Conservation (phyloP, 1,139 yeast genomes). For the Suhomyces maxii region DNA sequence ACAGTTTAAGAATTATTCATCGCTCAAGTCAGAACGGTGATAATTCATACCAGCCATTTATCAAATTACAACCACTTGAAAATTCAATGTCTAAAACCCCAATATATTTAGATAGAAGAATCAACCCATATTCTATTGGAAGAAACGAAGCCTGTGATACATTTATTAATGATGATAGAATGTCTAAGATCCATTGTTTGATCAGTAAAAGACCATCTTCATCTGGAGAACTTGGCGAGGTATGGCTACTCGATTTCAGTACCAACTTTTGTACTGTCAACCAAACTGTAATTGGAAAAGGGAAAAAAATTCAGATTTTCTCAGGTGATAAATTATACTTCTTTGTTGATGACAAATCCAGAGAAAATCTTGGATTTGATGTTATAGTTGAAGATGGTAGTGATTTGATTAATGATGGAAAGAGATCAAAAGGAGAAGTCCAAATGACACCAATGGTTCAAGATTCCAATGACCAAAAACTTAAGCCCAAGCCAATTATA, state of each 20-base stretch:
- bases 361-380: conserved; percentile 53
- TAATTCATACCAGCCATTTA: conserved; percentile 28
- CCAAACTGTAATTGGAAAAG: conserved; percentile 56
- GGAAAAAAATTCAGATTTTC: conserved; percentile 58
- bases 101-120: conserved; percentile 62
- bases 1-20: neutral
- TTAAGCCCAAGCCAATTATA: conserved; percentile 30
- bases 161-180: conserved; percentile 65
- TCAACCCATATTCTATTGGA: conserved; percentile 64
- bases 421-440: conserved; percentile 16
- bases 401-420: conserved; percentile 52
- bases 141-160: conserved; percentile 61
- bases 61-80: conserved; percentile 31
- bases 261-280: conserved; percentile 80
- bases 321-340: conserved; percentile 67
- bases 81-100: conserved; percentile 35
- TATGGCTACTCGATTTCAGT: conserved; percentile 82
- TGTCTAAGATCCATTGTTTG: conserved; percentile 83
- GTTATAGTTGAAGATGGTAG: conserved; percentile 51
- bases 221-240: conserved; percentile 53
- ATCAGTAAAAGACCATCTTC: conserved; percentile 61
- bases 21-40: neutral
- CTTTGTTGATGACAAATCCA: conserved; percentile 57
- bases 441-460: conserved; percentile 21
- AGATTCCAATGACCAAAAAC: conserved; percentile 29